phyloP scores from a whole-genome alignment of 2,329 filamentous ascomycete genomes.

The Colletotrichum sp. region DNA sequence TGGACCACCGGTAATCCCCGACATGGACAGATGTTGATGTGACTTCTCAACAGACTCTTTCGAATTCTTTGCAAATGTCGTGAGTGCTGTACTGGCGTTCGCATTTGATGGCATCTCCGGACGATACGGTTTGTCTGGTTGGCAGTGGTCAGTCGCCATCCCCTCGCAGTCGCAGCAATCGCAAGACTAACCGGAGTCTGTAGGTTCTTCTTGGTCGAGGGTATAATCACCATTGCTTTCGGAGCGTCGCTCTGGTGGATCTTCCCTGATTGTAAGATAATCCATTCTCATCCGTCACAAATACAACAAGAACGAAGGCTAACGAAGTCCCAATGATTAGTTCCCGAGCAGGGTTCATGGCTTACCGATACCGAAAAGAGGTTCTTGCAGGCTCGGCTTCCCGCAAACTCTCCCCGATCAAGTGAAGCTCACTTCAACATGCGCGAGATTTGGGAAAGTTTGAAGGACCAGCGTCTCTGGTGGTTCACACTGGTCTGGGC shows the following conservation, averaged over 20 bases:
- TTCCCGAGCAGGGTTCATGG: background rate
- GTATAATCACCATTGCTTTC: background rate
- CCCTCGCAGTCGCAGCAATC: background rate
- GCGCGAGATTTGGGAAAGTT: background rate
- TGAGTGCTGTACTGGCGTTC: conserved; percentile 46
- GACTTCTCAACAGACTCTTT: background rate
- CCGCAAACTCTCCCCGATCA: background rate
- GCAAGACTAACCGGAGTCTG: background rate
- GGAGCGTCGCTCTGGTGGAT: background rate
- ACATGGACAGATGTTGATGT: background rate
- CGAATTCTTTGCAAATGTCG: conserved; percentile 42
- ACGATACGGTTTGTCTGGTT: conserved; percentile 34
- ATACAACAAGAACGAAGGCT: background rate
- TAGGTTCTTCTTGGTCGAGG: background rate
- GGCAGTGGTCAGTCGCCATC: conserved; percentile 11
- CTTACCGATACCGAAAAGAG: background rate
- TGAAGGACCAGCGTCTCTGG: background rate
- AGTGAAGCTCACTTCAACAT: background rate
- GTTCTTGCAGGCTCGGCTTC: background rate
- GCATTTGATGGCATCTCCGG: conserved; percentile 42
- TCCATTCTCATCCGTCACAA: fast-evolving
- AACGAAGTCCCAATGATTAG: background rate
- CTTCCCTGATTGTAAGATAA: background rate
- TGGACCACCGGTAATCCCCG: background rate
- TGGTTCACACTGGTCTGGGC: background rate